These are phyloP conservation scores for Paracamarosporium sp. DNA, from an alignment of 2,329 filamentous ascomycete species.

Conservation along the genomic window DNA sequence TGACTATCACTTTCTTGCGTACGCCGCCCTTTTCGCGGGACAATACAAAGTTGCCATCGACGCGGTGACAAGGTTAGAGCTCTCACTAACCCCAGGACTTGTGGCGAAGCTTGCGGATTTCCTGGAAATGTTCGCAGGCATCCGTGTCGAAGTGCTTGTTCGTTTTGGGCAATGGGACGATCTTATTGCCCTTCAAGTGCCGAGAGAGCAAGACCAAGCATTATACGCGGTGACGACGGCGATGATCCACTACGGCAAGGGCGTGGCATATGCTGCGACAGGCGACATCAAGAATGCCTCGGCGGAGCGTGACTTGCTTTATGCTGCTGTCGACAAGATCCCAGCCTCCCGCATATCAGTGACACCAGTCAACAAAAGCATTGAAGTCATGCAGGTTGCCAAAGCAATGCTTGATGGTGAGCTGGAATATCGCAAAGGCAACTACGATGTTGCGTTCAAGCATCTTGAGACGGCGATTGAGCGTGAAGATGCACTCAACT, in stretches of 20 bases:
- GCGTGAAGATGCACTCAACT: constrained; percentile 69
- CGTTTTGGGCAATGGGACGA: constrained; percentile 78
- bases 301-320: constrained; percentile 59
- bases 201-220: constrained; percentile 57
- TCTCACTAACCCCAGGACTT: constrained; percentile 61
- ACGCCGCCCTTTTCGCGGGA: constrained; percentile 79
- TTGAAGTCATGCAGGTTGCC: constrained; percentile 67
- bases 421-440: constrained; percentile 70
- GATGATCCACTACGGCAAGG: constrained; percentile 71
- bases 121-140: constrained; percentile 73
- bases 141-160: constrained; percentile 73
- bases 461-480: constrained; percentile 64
- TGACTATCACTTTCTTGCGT: constrained; percentile 77
- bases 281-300: constrained; percentile 63
- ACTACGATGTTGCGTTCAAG: constrained; percentile 65
- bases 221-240: constrained; percentile 76
- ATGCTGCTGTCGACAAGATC: constrained; percentile 59
- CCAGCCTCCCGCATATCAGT: constrained; percentile 62
- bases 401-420: constrained; percentile 75
- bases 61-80: constrained; percentile 65
- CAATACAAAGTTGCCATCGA: constrained; percentile 68
- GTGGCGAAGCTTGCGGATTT: constrained; percentile 70
- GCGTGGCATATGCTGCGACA: constrained; percentile 68
- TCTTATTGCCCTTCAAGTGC: constrained; percentile 63
- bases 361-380: constrained; percentile 73